Base-by-base conservation (phyloP, 371 early-diverging fungal species). In the Funneliformis caledonium region DNA sequence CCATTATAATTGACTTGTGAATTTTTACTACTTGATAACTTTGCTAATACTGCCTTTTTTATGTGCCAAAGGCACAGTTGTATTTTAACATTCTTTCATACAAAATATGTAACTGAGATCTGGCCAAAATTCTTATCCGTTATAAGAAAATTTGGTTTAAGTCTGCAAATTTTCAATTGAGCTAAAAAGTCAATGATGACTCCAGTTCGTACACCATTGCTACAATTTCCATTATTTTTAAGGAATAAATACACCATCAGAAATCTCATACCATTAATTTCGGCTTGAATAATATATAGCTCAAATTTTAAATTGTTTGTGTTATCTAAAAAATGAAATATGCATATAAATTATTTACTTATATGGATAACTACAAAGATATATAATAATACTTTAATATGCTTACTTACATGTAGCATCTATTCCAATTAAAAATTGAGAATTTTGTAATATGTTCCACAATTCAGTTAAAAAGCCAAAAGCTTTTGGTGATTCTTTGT, bases 301-400 rank as follows among this genome's bases (percentile, higher is more conserved):
- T 62, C 64, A 62, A 62, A 62, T 62, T 22, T 62, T 62, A 62
- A n/a, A n/a, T 62, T 62, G 26, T 62, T 62, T 14, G 64, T 62
- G 26, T 62, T 62, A 62, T 62, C 64, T 62, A n/a, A n/a, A 62
- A 62, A 62, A 3, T n/a, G 6, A 62, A 22, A 62, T 2, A 37
- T 2, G 2, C 2, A 2, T 37, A 37, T 2, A 37, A 37, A 2
- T 37, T 37, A 37, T 37, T 37, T 37, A 2, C 2, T 1, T 1
- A 2, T 37, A 37, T 37, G n/a, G 4, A 14, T 56, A 56, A 14
- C 4, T 14, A 14, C 1, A 56, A 1, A 14, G 4, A 56, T 56
- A 1, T 4, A 2, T 56, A 1, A 56, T 14, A 56, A 1, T 59
- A 59, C 4, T 16, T 59, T 59, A 62, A n/a, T 3, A 62, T 22